Evolutionary conservation across 108 stramenopile genomes (phyloP).

Genomic region (Cyclotella distinguenda): DNA sequence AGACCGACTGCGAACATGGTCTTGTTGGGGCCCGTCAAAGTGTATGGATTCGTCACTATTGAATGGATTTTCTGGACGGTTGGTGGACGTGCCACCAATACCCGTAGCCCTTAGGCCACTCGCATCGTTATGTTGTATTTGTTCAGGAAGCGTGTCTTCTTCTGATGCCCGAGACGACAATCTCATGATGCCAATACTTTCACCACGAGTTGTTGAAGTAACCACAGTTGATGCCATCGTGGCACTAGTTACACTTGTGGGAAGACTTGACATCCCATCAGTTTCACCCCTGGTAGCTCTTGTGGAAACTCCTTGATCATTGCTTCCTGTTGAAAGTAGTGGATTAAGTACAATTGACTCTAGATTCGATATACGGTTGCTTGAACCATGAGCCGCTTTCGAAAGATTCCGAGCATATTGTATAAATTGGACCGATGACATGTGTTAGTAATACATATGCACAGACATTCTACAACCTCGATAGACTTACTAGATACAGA

Average conservation of each 20-base stretch:
- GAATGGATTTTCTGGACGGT: constrained; percentile 1
- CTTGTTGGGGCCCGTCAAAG: constrained; percentile 10
- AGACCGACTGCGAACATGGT: constrained; percentile 29
- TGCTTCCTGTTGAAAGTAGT: constrained; percentile 20
- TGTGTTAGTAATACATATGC: no score
- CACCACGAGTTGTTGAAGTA: constrained; percentile 45
- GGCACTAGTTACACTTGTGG: constrained; percentile 47
- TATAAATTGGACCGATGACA: no score
- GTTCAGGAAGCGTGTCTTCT: constrained; percentile 27
- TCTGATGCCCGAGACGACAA: constrained; percentile 42
- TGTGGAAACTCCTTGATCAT: constrained; percentile 48
- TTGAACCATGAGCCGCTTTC: constrained; percentile 28
- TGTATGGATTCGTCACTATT: constrained; percentile 29
- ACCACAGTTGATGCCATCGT: constrained; percentile 49
- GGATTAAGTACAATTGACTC: constrained; percentile 59
- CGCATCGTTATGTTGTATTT: constrained; percentile 13
- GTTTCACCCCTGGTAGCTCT: constrained; percentile 45
- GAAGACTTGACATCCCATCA: constrained; percentile 55
- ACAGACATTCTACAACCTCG: neutral
- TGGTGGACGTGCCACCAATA: neutral
- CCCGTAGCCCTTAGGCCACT: neutral
- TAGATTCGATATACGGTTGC: constrained; percentile 44
- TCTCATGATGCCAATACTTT: constrained; percentile 29
- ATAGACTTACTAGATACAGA: constrained; percentile 40
- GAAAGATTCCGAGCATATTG: no score